Evolutionary conservation across 305 asterid genomes (phyloP), one percentile per base, ranked within the genome.

Genomic region (Fraxinus xanthoxyloides): DNA sequence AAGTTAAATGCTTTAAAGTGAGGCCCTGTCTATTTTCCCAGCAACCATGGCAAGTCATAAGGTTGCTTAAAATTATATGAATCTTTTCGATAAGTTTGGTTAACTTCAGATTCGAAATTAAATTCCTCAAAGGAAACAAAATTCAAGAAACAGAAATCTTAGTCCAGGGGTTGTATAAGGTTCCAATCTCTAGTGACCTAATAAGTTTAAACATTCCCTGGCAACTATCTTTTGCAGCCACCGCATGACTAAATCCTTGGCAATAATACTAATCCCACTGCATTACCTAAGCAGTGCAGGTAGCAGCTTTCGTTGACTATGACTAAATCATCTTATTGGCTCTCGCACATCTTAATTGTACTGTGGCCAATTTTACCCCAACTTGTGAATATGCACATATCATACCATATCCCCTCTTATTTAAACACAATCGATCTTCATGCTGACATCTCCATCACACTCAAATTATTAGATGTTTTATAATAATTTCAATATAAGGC

Each of bases 1-100:
- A 48, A 36, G 24, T 21, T 74, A 84, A 81, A 63, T 15, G 76
- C 78, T 23, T 15, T 75, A 82, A 15, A 85, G 67, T 51, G 77
- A 70, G 54, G 75, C 75, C 74, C 32, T 40, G 74, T 76, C 6
- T 19, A 81, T 75, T 80, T 63, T 56, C 46, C 61, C 65, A 63
- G 82, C 63, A 17, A 82, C 23, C 82, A 69, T 23, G 23, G 51
- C 46, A 81, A 35, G 67, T 15, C 75, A 75, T 67, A 21, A 9
- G 77, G 80, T 72, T 23, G 51, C 1, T 40, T 24, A 51, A 28
- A 67, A 10, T 30, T 38, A 2, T 26, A 32, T 36, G 51, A 34
- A 34, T 67, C 30, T 21, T 28, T 73, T 69, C 77, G 32, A 70
- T 70, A 40, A 23, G 6, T 76, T 59, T 79, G 31, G 77, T 38